Evolutionary conservation across 768 basidiomycete species (phyloP).

Genomic region (Boletus rubroflammeus): DNA sequence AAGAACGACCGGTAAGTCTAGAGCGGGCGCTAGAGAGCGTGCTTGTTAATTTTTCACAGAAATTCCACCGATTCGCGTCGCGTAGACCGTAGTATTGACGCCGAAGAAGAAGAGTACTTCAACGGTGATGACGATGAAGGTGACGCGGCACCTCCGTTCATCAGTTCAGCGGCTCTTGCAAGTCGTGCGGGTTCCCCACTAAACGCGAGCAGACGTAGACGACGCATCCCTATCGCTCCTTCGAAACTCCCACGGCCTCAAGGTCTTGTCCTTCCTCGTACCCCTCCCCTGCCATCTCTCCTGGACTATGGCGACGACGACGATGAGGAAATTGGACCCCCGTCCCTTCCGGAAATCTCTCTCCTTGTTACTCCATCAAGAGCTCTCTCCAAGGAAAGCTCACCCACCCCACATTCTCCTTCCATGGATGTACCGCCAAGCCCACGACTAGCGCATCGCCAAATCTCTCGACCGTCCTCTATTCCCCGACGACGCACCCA

Average conservation of each 20-base stretch:
- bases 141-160: slow-evolving; percentile 36
- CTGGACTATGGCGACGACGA: slow-evolving; percentile 80
- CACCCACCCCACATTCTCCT: slow-evolving; percentile 29
- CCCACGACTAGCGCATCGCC: slow-evolving; percentile 38
- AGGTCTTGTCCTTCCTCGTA: slow-evolving; percentile 39
- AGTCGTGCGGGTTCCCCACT: slow-evolving; percentile 30
- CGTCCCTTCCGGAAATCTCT: slow-evolving; percentile 13
- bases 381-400: slow-evolving; percentile 12
- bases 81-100: slow-evolving; percentile 52
- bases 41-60: slow-evolving; percentile 29
- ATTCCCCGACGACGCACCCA: slow-evolving; percentile 43
- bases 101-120: slow-evolving; percentile 92
- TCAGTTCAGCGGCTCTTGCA: slow-evolving; percentile 26
- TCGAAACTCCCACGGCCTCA: slow-evolving; percentile 47
- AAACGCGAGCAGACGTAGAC: slow-evolving; percentile 55
- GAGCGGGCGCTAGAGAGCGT: slow-evolving; percentile 8
- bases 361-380: slow-evolving; percentile 13
- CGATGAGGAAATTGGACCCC: slow-evolving; percentile 35
- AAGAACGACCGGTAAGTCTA: slow-evolving; percentile 48
- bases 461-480: slow-evolving; percentile 36
- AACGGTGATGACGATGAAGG: slow-evolving; percentile 82
- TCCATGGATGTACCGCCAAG: slow-evolving; percentile 36
- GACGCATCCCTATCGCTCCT: slow-evolving; percentile 43
- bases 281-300: slow-evolving; percentile 55
- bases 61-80: slow-evolving; percentile 38